Evolutionary conservation across 768 basidiomycete genomes (phyloP).

Genomic region (Mycena alexandri): DNA sequence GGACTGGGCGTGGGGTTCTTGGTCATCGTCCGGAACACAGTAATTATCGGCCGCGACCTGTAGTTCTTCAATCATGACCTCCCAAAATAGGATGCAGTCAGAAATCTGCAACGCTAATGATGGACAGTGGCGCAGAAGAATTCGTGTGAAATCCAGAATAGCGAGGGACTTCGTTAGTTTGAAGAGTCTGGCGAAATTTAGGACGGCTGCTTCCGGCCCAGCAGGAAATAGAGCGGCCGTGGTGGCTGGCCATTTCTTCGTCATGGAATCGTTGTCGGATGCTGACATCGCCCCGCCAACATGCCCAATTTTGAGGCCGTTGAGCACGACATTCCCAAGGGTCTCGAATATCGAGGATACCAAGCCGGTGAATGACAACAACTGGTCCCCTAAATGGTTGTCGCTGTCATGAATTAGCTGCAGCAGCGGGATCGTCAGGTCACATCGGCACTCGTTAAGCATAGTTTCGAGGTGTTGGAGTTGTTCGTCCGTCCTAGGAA

Average conservation of each 20-base stretch:
- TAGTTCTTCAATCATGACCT: not conserved
- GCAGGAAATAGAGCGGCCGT: constrained; percentile 20
- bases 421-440: not conserved
- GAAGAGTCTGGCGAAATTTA: constrained; percentile 15
- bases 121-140: constrained; percentile 18
- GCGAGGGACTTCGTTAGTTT: not conserved
- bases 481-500: not conserved
- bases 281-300: not conserved
- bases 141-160: constrained; percentile 16
- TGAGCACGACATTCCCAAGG: not conserved
- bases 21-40: not conserved
- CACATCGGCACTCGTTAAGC: constrained; percentile 22
- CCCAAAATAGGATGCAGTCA: constrained; percentile 11
- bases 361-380: constrained; percentile 11
- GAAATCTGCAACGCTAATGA: constrained; percentile 10
- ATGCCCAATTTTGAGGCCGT: constrained; percentile 14
- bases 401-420: constrained; percentile 1
- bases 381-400: not conserved
- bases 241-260: constrained; percentile 23
- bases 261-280: too few species aligned
- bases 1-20: not conserved
- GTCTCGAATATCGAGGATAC: constrained; percentile 7
- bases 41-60: constrained; percentile 2
- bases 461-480: not conserved
- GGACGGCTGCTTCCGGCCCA: constrained; percentile 7